Evolutionary conservation across 352 stramenopile genomes (phyloP).

Genomic region (Phytophthora europaea): DNA sequence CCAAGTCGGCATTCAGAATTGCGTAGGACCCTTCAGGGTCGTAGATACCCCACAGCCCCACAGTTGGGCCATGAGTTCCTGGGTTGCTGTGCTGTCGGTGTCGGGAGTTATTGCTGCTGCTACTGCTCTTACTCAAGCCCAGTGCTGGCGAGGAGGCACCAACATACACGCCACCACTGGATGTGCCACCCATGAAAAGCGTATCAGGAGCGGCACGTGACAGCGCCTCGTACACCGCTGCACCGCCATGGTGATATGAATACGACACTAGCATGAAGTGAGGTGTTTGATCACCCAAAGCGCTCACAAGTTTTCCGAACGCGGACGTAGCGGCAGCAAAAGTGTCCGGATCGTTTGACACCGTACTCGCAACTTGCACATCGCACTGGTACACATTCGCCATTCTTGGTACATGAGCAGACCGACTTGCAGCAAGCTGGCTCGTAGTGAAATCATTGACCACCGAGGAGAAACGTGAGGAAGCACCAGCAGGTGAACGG

Average conservation of each 20-base stretch:
- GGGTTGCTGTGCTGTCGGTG: constrained; percentile 39
- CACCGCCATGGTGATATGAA: constrained; percentile 67
- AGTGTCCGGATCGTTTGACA: constrained; percentile 72
- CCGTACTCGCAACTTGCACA: constrained; percentile 78
- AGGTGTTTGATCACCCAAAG: constrained; percentile 68
- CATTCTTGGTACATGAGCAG: constrained; percentile 29
- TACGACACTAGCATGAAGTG: constrained; percentile 89
- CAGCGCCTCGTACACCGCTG: constrained; percentile 68
- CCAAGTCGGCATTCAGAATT: constrained; percentile 78
- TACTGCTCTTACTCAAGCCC: constrained; percentile 26
- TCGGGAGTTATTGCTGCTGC: constrained; percentile 49
- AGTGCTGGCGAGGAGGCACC: constrained; percentile 26
- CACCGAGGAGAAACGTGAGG: constrained; percentile 35
- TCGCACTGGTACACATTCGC: constrained; percentile 47
- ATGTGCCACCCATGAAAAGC: constrained; percentile 86
- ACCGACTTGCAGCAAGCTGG: constrained; percentile 34
- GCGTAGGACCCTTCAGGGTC: constrained; percentile 86
- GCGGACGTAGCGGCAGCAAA: constrained; percentile 60
- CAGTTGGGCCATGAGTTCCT: constrained; percentile 39
- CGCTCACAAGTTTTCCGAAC: constrained; percentile 65
- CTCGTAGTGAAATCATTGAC: constrained; percentile 38
- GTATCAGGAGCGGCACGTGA: constrained; percentile 71
- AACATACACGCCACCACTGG: constrained; percentile 71
- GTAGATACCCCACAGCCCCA: constrained; percentile 86
- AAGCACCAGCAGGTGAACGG: constrained; percentile 46